Evolutionary conservation across 345 rosid species (phyloP).

Genomic region (Bruguiera sexangula): DNA sequence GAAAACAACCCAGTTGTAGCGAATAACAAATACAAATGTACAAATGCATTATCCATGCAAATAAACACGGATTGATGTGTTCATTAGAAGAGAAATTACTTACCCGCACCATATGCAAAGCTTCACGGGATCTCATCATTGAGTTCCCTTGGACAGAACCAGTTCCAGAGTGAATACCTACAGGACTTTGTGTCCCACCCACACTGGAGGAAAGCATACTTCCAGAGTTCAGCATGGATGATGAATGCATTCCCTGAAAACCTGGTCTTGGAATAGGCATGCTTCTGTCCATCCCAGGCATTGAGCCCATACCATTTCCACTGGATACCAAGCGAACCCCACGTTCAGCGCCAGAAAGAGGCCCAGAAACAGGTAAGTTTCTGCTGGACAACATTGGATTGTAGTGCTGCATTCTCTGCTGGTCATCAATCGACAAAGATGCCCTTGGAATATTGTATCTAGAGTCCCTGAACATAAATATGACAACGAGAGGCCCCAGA

Average conservation of each 20-base stretch:
- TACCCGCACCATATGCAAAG: slow-evolving; percentile 72
- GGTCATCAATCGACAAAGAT: slow-evolving; percentile 76
- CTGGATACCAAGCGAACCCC: slow-evolving; percentile 60
- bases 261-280: slow-evolving; percentile 78
- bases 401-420: slow-evolving; percentile 66
- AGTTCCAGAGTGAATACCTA: slow-evolving; percentile 59
- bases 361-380: slow-evolving; percentile 61
- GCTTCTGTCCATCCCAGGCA: slow-evolving; percentile 61
- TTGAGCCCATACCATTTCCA: slow-evolving; percentile 69
- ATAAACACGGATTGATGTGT: background rate
- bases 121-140: slow-evolving; percentile 72
- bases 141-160: slow-evolving; percentile 71
- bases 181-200: slow-evolving; percentile 69
- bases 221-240: slow-evolving; percentile 60
- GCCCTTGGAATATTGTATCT: slow-evolving; percentile 66
- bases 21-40: background rate
- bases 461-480: slow-evolving; percentile 52
- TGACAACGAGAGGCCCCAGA: background rate
- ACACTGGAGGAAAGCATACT: slow-evolving; percentile 61
- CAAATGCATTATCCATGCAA: background rate
- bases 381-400: slow-evolving; percentile 66
- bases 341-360: slow-evolving; percentile 59
- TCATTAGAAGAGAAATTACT: slow-evolving; percentile 16
- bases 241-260: slow-evolving; percentile 68
- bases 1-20: too few relatives aligned